phyloP scores from a whole-genome alignment of 2,329 filamentous ascomycete species.

The Cadophora luteo-olivacea region DNA sequence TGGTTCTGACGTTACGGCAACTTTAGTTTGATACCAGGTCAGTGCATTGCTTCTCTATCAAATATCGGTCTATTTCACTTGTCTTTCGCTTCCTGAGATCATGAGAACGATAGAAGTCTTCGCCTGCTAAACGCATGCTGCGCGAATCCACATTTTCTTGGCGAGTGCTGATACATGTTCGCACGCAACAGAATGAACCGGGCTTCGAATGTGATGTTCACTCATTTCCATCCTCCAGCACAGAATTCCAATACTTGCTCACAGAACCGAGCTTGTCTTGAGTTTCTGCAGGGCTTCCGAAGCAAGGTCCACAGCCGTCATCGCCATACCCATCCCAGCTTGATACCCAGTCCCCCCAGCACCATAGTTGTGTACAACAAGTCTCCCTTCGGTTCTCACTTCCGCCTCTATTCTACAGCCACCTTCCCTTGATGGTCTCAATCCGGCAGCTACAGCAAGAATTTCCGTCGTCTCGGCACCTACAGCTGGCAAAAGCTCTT shows the following conservation, averaged over 20 bases:
- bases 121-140: not conserved
- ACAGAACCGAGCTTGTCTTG: not conserved
- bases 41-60: too few species aligned
- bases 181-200: not conserved
- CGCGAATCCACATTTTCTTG: too few species aligned
- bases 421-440: not conserved
- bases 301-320: not conserved
- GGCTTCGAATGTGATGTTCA: not conserved
- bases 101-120: not conserved
- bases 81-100: too few species aligned
- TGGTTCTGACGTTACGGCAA: too few species aligned
- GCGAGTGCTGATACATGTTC: too few species aligned
- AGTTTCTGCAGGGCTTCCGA: not conserved
- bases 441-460: not conserved
- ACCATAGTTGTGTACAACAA: not conserved
- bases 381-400: not conserved
- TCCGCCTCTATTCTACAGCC: not conserved
- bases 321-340: not conserved
- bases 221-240: not conserved
- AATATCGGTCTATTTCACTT: too few species aligned
- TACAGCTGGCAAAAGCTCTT: not conserved
- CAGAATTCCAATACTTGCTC: not conserved
- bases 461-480: not conserved
- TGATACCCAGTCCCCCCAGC: not conserved
- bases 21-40: too few species aligned